Base-by-base conservation (phyloP, 2,329 filamentous ascomycete genomes). In the Xylariaceae sp. region DNA sequence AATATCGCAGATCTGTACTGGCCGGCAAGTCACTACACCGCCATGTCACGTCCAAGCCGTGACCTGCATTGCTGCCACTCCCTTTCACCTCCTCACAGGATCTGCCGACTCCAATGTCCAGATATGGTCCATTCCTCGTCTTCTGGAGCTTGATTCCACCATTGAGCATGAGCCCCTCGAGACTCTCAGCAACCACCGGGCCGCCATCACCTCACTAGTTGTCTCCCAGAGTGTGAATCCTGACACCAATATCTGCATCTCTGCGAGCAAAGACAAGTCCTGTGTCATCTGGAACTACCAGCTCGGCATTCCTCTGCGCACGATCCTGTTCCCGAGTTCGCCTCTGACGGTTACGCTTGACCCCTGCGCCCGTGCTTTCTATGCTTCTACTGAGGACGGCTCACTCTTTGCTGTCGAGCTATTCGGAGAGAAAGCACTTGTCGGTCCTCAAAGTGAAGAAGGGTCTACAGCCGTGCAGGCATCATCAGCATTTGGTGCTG, bases 251-350 rank as follows among this genome's bases (percentile, higher is more conserved):
- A 83, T 97, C 53, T 91, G 87, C 51, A 79, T 96, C 17, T 95
- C 92, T 3, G 82, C 85, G 6, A 89, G 89, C 57, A 84, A 82
- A 60, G 94, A 97, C 71, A 91, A 89, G 69, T 94, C 89, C 7
- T 89, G 89, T 59, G 85, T 96, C 61, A 77, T 95, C 52, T 99
- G 94, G 94, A 91, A 97, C 70, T 95, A 95, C 66, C 82, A 85
- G 54, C 88, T 83, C 1, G 89, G 89, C 36, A 80, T 82, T 52
- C 75, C 86, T 11, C 73, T 97, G 49, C 83, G 91, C 39, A 97
- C 90, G 4, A 83, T 95, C 56, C 77, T 97, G 38, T 82, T 97
- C 49, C 82, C 88, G 2, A 76, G 78, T n/a, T 74, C 79, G 15
- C 89, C 91, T 14, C 75, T 86, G 30, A 90, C 86, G 59, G 67